Evolutionary conservation across 306 rosid species (phyloP).

Genomic region (Pyrus communis): DNA sequence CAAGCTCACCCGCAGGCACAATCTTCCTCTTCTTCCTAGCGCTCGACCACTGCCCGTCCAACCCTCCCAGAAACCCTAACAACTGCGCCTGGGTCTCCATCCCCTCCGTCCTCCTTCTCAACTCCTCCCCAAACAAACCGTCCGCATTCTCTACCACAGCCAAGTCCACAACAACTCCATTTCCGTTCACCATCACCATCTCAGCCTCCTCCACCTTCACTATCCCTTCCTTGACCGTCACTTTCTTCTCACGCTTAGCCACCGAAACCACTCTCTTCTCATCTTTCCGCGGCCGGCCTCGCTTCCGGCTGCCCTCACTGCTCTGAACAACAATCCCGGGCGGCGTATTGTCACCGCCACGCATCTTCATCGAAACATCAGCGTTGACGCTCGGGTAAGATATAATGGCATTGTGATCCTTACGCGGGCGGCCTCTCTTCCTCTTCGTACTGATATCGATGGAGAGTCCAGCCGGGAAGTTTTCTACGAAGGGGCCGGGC

Average conservation of each 20-base stretch:
- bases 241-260: neutral
- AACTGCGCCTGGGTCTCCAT: conserved; percentile 42
- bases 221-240: neutral
- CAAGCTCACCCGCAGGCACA: conserved; percentile 41
- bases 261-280: conserved; percentile 6
- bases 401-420: neutral
- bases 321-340: neutral
- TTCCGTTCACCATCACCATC: conserved; percentile 6
- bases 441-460: conserved; percentile 11
- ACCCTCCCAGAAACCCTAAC: conserved; percentile 43
- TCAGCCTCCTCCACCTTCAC: conserved; percentile 16
- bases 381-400: neutral
- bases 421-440: conserved; percentile 27
- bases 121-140: conserved; percentile 45
- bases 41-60: conserved; percentile 65
- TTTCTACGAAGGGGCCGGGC: neutral
- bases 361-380: neutral
- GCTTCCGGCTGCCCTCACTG: conserved; percentile 43
- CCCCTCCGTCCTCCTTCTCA: conserved; percentile 54
- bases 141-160: conserved; percentile 34
- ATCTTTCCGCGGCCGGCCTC: conserved; percentile 68
- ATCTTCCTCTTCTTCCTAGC: conserved; percentile 60
- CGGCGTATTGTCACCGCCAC: neutral
- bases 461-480: conserved; percentile 15
- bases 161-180: conserved; percentile 25